Evolutionary conservation across 2,329 filamentous ascomycete species (phyloP), one percentile per base, ranked within the genome.

Genomic region (Colletotrichum sp.): DNA sequence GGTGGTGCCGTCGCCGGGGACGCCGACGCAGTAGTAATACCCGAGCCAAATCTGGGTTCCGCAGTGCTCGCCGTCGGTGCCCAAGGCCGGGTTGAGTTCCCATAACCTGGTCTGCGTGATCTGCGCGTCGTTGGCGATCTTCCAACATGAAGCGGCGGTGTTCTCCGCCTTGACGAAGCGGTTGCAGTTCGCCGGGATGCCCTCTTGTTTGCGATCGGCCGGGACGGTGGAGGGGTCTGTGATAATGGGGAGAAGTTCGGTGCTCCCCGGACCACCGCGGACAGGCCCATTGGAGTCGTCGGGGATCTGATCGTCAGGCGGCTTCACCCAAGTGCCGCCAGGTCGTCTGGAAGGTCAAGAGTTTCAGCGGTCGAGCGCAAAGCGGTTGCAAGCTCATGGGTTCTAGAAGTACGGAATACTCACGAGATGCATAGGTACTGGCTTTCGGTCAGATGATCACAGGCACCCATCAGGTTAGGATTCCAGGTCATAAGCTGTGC

Each of bases 1-100:
- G 49, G 49, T 8, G n/a, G 18, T 57, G 30, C 65, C 44, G 65
- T 57, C 65, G 8, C 60, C 59, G 8, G 36, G 8, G 21, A 16
- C 12, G n/a, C 39, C 76, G 13, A 81, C 72, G 69, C 81, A 82
- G 74, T 82, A 82, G 21, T 76, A 79, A 32, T 82, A 78, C 18
- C 72, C 71, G 6, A 77, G 59, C 80, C 76, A 81, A 34, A 81
- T 71, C 13, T 71, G 62, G 9, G 76, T 79, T 36, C 57, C 65
- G 68, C 82, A 82, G 69, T 82, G 79, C 18, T 75, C 76, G 9
- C 82, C 80, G 34, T 76, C 55, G 2, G 60, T n/a, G 18, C 78
- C 79, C 7, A 80, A 44, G 18, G 28, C 69, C 60, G 69, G 69
- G 30, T 66, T 72, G 10, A 57, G 52, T 15, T 72, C 63, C 13